Evolutionary conservation across 805 yeast species (phyloP).

Genomic region (Kluyveromyces lactis): DNA sequence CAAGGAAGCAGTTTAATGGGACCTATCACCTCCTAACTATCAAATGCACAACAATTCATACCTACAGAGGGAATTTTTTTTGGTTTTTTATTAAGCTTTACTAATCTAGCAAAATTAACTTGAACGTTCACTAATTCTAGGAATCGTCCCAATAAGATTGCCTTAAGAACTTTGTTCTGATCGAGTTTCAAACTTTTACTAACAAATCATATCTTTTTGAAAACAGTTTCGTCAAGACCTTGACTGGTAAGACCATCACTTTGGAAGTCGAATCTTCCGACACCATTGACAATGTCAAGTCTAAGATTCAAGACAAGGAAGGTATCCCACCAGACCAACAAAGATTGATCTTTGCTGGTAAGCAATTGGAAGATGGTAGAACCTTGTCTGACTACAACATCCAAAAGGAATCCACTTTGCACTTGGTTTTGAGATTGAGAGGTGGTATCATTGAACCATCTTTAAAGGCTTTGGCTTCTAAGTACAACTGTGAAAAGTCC

Average conservation of each 20-base stretch:
- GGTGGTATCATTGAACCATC: slow-evolving; percentile 99
- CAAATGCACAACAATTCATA: too few relatives aligned
- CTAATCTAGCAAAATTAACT: too few relatives aligned
- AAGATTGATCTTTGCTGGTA: slow-evolving; percentile 99
- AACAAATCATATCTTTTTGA: background rate
- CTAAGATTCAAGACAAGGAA: slow-evolving; percentile 98
- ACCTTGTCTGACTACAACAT: slow-evolving; percentile 98
- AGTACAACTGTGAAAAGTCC: slow-evolving; percentile 99
- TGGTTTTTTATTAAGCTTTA: too few relatives aligned
- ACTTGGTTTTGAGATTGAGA: slow-evolving; percentile 93
- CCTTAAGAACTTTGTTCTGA: too few relatives aligned
- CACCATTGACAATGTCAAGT: slow-evolving; percentile 97
- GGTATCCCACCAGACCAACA: slow-evolving; percentile 99
- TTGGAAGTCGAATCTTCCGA: slow-evolving; percentile 98
- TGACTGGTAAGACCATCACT: slow-evolving; percentile 92
- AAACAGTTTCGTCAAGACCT: slow-evolving; percentile 66
- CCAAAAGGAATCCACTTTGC: slow-evolving; percentile 98
- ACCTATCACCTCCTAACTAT: too few relatives aligned
- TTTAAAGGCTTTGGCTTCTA: slow-evolving; percentile 96
- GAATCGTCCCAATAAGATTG: too few relatives aligned
- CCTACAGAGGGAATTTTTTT: too few relatives aligned
- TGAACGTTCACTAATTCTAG: too few relatives aligned
- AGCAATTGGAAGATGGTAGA: slow-evolving; percentile 99
- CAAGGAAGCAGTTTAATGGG: too few relatives aligned
- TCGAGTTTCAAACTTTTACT: background rate